phyloP scores from a whole-genome alignment of 495 filamentous ascomycete genomes.

The Neurospora africana region DNA sequence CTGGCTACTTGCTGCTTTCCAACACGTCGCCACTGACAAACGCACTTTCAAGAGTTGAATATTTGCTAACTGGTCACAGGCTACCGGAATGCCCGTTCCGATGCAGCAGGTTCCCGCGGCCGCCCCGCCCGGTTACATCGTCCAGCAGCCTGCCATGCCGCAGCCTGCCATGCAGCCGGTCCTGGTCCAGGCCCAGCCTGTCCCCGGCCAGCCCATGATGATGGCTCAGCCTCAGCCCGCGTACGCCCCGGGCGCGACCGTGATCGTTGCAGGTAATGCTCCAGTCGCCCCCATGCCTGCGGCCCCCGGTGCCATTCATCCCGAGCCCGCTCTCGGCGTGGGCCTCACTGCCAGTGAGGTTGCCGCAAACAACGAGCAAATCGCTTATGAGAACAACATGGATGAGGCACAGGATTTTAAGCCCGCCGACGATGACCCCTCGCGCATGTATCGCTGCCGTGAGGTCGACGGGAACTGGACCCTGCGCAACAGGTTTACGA shows the following conservation, averaged over 20 bases:
- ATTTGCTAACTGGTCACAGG: not conserved
- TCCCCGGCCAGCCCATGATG: slow-evolving; percentile 1
- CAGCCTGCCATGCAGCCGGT: slow-evolving; percentile 10
- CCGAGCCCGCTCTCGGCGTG: slow-evolving; percentile 26
- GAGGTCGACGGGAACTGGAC: slow-evolving; percentile 39
- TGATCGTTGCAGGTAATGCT: slow-evolving; percentile 5
- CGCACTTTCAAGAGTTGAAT: not conserved
- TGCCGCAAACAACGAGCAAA: slow-evolving; percentile 26
- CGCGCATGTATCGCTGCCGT: slow-evolving; percentile 40
- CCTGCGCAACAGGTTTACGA: slow-evolving; percentile 34
- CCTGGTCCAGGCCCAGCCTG: slow-evolving; percentile 6
- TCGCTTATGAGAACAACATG: slow-evolving; percentile 29
- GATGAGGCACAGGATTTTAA: slow-evolving; percentile 41
- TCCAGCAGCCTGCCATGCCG: slow-evolving; percentile 3
- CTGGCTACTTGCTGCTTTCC: not conserved
- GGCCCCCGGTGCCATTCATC: slow-evolving; percentile 8
- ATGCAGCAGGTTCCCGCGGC: slow-evolving; percentile 9
- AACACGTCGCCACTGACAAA: not conserved
- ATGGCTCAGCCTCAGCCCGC: not conserved
- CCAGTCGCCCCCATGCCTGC: slow-evolving; percentile 4
- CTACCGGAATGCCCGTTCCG: slow-evolving; percentile 2
- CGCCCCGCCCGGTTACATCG: slow-evolving; percentile 4
- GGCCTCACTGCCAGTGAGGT: slow-evolving; percentile 30
- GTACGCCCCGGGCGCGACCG: not conserved
- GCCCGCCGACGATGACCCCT: slow-evolving; percentile 39